phyloP scores from a whole-genome alignment of 139 green algal species.

The Deuterostichococcus epilithicus region DNA sequence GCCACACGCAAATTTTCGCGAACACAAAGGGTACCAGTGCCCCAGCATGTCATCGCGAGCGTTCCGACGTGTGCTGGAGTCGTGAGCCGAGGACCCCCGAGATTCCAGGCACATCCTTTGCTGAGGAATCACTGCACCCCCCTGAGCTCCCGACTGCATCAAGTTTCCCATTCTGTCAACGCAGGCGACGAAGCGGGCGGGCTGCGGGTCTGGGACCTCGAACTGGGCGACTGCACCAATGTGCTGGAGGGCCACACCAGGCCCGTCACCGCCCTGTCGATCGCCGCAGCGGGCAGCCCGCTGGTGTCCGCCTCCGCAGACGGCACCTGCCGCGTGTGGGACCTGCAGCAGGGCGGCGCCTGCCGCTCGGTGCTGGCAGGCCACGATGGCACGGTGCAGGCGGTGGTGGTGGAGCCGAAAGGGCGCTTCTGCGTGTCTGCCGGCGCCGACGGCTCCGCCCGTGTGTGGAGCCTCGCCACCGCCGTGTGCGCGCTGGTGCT shows the following conservation, averaged over 20 bases:
- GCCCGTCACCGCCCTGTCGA: slow-evolving; percentile 30
- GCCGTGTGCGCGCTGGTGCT: slow-evolving; percentile 36
- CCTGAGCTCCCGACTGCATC: not conserved
- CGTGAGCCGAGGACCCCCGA: too few relatives aligned
- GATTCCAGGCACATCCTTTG: too few relatives aligned
- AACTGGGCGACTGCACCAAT: slow-evolving; percentile 79
- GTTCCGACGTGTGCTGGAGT: too few relatives aligned
- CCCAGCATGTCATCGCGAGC: too few relatives aligned
- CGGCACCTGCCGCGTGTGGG: slow-evolving; percentile 42
- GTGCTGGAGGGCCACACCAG: slow-evolving; percentile 44
- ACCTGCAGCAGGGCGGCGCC: slow-evolving; percentile 38
- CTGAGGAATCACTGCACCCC: too few relatives aligned
- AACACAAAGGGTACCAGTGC: too few relatives aligned
- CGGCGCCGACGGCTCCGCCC: slow-evolving; percentile 49
- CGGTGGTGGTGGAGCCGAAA: slow-evolving; percentile 48
- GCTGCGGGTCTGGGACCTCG: slow-evolving; percentile 73
- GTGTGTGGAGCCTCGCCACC: slow-evolving; percentile 58
- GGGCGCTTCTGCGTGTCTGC: slow-evolving; percentile 60
- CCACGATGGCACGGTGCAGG: slow-evolving; percentile 40
- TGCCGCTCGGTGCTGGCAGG: slow-evolving; percentile 40
- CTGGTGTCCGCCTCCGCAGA: slow-evolving; percentile 43
- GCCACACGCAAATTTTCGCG: too few relatives aligned
- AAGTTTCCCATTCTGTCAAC: not conserved
- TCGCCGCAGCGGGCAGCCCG: slow-evolving; percentile 36
- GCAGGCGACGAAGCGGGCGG: slow-evolving; percentile 19